phyloP scores from a whole-genome alignment of 2,329 filamentous ascomycete genomes.

The Bipolaris cookei region DNA sequence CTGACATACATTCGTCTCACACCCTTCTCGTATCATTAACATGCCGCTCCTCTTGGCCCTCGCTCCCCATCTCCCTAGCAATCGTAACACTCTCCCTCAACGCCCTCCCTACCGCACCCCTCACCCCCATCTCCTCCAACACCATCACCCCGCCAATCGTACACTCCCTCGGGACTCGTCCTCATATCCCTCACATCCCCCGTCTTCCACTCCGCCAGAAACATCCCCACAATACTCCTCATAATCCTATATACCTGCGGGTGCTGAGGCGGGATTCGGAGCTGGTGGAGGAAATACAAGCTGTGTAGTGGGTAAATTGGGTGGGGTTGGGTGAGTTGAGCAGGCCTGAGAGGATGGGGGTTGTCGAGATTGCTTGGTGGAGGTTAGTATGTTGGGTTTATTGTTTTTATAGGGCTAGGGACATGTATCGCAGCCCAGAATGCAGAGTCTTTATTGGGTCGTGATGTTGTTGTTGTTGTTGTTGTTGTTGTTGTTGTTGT shows the following conservation, averaged over 20 bases:
- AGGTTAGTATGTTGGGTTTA: not conserved
- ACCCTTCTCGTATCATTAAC: slow-evolving; percentile 51
- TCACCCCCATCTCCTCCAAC: slow-evolving; percentile 39
- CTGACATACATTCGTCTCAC: not conserved
- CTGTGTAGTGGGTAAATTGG: slow-evolving; percentile 3
- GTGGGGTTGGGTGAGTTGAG: not conserved
- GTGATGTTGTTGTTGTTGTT: slow-evolving; percentile 5
- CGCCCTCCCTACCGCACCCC: slow-evolving; percentile 42
- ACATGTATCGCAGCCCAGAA: slow-evolving; percentile 43
- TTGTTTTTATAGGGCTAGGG: too few species aligned
- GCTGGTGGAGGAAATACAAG: not conserved
- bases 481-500: not conserved
- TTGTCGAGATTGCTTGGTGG: not conserved
- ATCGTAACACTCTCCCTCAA: slow-evolving; percentile 42
- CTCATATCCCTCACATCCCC: slow-evolving; percentile 39
- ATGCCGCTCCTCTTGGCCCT: slow-evolving; percentile 38
- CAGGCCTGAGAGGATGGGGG: not conserved
- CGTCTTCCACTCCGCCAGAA: slow-evolving; percentile 39
- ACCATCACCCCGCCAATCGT: slow-evolving; percentile 46
- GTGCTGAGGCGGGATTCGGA: not conserved
- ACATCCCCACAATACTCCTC: slow-evolving; percentile 38
- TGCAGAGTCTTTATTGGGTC: slow-evolving; percentile 28
- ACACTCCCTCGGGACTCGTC: slow-evolving; percentile 41
- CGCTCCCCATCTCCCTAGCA: slow-evolving; percentile 51
- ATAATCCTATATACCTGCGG: slow-evolving; percentile 42